Base-by-base conservation (phyloP, 176 grass and related monocot genomes). In the Pontederia crassipes region DNA sequence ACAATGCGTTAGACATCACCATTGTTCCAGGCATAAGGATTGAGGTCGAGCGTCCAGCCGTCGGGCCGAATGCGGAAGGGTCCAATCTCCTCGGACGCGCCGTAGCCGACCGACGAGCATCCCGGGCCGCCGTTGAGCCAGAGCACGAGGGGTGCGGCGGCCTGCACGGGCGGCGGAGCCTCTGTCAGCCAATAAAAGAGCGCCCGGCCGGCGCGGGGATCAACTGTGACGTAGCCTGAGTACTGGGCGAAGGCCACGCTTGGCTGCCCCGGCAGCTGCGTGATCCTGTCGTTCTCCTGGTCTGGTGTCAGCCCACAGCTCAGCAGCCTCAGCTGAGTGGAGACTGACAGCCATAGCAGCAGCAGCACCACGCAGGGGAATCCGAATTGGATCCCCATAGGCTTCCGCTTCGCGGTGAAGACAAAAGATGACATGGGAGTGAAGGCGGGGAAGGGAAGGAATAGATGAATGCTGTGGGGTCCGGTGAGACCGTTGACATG, bases 111-210 rank as follows among this genome's bases (percentile, higher is more conserved):
- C 2, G 66, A 68, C 17, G 66, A 68, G 18, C 66, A 68, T 6
- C 66, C 66, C 54, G 66, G 66, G 29, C 66, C 66, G 55, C 66
- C 66, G 17, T 69, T 69, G 52, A 69, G 66, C 66, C 66, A 69
- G 3, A 69, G 66, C 2, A 69, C 52, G 35, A 69, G 53, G 28
- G 63, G 63, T 24, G 49, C 51, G 47, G 49, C 11, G 11, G 47
- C 24, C 9, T 46, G 24, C 6, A 12, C 51, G 17, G 27, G 63
- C 4, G 27, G 63, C 4, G 48, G 24, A 12, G 63, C 63, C 63
- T 66, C 63, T 9, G 51, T 28, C 47, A 66, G 51, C 63, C 63
- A 66, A 24, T 66, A 66, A 48, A 66, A 66, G 63, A 66, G 63
- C 8, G 63, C 63, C 63, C 28, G 20, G 12, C 63, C 48, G 12